Evolutionary conservation across 306 rosid species (phyloP).

Genomic region (Quercus alba): DNA sequence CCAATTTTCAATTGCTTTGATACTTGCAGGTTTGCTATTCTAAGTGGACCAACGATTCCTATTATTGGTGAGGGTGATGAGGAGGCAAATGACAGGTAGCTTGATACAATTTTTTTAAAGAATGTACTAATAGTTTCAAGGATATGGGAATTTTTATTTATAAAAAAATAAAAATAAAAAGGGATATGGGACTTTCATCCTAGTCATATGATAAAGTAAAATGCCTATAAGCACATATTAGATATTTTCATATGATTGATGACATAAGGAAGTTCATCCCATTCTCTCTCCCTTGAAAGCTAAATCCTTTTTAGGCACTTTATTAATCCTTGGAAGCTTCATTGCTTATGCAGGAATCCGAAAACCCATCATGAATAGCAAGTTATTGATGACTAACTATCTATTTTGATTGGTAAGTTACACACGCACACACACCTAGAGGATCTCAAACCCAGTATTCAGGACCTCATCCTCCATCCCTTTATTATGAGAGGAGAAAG

Average conservation of each 20-base stretch:
- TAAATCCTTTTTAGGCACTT: too few species aligned
- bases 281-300: not conserved
- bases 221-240: conserved; percentile 1
- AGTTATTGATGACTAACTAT: too few species aligned
- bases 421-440: too few species aligned
- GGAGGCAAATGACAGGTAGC: conserved; percentile 96
- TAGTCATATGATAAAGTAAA: not conserved
- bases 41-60: conserved; percentile 96
- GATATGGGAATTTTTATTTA: conserved; percentile 7
- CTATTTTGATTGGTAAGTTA: too few species aligned
- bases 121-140: conserved; percentile 2
- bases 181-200: conserved; percentile 9
- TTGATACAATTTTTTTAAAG: conserved; percentile 4
- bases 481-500: too few species aligned
- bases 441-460: too few species aligned
- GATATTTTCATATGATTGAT: not conserved
- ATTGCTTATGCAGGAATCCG: too few species aligned
- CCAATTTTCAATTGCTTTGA: conserved; percentile 30
- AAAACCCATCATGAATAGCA: too few species aligned
- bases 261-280: not conserved
- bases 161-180: too few species aligned
- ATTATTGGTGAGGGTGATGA: conserved; percentile 91
- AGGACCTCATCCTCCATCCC: too few species aligned
- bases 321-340: too few species aligned
- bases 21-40: conserved; percentile 81